Conservation (phyloP, 306 rosid genomes). For the Benincasa hispida region DNA sequence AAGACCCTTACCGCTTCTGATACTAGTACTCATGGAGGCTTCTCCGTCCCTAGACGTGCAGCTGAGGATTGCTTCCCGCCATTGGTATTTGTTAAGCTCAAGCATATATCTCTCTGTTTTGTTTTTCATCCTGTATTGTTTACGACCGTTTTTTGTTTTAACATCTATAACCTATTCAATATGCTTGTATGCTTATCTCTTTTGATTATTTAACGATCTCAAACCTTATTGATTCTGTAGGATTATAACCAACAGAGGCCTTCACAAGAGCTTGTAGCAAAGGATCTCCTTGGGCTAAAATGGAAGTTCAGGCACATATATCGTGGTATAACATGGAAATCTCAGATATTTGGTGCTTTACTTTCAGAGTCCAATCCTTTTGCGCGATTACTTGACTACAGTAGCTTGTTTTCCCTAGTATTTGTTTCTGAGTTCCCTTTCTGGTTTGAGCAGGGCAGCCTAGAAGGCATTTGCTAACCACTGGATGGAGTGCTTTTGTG, state of each 20-base stretch:
- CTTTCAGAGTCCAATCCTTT: background rate
- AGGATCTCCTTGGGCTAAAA: constrained; percentile 84
- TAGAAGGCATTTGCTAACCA: constrained; percentile 95
- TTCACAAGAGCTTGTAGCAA: constrained; percentile 93
- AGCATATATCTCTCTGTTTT: background rate
- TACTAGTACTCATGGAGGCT: constrained; percentile 98
- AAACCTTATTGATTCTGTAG: constrained; percentile 19
- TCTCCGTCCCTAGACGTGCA: constrained; percentile 96
- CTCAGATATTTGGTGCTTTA: background rate
- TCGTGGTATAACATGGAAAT: constrained; percentile 36
- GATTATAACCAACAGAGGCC: constrained; percentile 91
- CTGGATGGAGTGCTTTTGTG: constrained; percentile 99
- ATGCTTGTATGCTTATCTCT: background rate
- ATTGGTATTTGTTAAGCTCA: constrained; percentile 38
- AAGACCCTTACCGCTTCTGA: constrained; percentile 98
- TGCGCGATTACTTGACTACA: background rate
- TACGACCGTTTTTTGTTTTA: background rate
- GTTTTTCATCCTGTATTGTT: background rate
- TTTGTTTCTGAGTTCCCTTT: background rate
- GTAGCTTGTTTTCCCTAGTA: background rate
- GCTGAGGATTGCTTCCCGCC: constrained; percentile 99
- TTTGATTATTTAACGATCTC: background rate
- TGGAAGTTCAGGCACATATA: constrained; percentile 96
- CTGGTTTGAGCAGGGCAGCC: constrained; percentile 71
- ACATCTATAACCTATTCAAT: background rate